These are phyloP conservation scores for Colletotrichum godetiae DNA, from an alignment of 2,329 filamentous ascomycete species.

Conservation along the genomic window DNA sequence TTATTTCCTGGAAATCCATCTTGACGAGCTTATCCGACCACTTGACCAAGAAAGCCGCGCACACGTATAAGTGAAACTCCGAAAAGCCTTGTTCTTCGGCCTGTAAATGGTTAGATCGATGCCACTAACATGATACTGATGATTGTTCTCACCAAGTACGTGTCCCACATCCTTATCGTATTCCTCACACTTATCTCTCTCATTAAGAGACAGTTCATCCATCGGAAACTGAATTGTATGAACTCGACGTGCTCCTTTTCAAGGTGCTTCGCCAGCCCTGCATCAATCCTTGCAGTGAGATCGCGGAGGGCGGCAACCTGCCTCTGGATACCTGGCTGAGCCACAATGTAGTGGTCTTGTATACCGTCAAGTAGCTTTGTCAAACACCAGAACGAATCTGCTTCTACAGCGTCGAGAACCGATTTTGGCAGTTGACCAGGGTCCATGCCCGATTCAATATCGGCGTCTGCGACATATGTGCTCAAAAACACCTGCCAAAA, in stretches of 20 bases:
- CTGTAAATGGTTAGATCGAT: conserved; percentile 56
- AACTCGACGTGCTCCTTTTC: conserved; percentile 95
- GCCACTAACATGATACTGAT: background rate
- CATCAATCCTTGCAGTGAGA: conserved; percentile 90
- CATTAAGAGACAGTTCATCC: conserved; percentile 99
- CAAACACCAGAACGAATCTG: conserved; percentile 97
- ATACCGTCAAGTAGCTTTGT: conserved; percentile 99
- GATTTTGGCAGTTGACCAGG: conserved; percentile 91
- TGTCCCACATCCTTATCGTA: conserved; percentile 99
- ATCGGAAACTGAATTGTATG: conserved; percentile 98
- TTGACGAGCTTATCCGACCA: conserved; percentile 95
- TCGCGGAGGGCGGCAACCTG: conserved; percentile 92
- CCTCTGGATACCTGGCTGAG: conserved; percentile 94
- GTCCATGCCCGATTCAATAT: conserved; percentile 96
- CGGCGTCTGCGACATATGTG: conserved; percentile 92
- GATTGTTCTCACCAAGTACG: conserved; percentile 81
- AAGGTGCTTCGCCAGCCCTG: conserved; percentile 84
- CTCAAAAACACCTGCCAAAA: conserved; percentile 98
- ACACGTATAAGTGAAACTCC: conserved; percentile 98
- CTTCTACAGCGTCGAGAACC: conserved; percentile 95
- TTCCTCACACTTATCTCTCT: conserved; percentile 96
- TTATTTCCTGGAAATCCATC: conserved; percentile 98
- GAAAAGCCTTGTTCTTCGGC: conserved; percentile 99
- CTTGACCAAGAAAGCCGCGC: conserved; percentile 96
- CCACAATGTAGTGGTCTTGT: conserved; percentile 98